phyloP scores from a whole-genome alignment of 2,329 filamentous ascomycete genomes.

The Ophiostoma novo-ulmi region DNA sequence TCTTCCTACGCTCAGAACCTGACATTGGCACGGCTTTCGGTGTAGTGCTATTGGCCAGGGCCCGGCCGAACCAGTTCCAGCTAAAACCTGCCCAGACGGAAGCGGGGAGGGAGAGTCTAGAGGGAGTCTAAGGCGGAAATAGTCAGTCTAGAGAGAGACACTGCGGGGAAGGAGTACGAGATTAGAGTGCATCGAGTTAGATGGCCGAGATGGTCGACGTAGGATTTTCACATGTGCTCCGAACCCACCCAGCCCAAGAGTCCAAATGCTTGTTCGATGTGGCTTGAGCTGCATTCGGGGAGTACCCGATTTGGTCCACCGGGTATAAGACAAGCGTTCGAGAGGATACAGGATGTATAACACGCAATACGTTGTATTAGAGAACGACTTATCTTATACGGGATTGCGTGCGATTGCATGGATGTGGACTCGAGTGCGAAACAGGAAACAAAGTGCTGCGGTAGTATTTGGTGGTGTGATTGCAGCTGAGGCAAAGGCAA shows the following conservation, averaged over 20 bases:
- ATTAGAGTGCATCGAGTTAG: not conserved
- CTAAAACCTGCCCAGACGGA: not conserved
- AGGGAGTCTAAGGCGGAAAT: not conserved
- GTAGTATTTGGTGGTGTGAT: not conserved
- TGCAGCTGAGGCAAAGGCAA: not conserved
- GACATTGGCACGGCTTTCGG: not conserved
- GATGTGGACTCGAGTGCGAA: not conserved
- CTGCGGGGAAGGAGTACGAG: not conserved
- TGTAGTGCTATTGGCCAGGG: constrained; percentile 14
- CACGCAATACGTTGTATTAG: not conserved
- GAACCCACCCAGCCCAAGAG: not conserved
- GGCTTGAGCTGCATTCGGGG: constrained; percentile 1
- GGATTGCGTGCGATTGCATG: not conserved
- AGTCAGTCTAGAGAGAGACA: not conserved
- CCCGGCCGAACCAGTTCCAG: not conserved
- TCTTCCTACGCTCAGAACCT: not conserved
- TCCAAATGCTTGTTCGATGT: not conserved
- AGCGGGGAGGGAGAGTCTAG: not conserved
- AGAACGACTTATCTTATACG: no score
- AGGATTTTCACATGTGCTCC: not conserved
- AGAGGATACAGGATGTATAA: not conserved
- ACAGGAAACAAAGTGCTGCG: not conserved
- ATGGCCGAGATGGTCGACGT: not conserved
- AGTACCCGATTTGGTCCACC: not conserved
- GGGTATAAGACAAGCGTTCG: not conserved